Conservation (phyloP, 2,329 filamentous ascomycete genomes). For the Tolypocladium tropicale region DNA sequence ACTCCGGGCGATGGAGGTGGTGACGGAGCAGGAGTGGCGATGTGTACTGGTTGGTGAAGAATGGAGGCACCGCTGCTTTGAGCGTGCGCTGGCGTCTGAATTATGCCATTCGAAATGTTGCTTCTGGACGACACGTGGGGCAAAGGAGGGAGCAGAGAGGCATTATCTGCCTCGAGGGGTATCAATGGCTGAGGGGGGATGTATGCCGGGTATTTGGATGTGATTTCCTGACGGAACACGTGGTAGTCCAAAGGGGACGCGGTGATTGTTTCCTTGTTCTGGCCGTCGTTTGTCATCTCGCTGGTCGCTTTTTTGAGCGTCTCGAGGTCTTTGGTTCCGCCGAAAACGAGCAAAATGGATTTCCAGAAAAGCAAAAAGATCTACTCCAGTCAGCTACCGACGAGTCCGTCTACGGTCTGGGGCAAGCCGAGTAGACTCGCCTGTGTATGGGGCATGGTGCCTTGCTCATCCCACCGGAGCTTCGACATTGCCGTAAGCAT, state of each 20-base stretch:
- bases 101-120: slow-evolving; percentile 50
- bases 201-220: slow-evolving; percentile 95
- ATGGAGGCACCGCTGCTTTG: slow-evolving; percentile 64
- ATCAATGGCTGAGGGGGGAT: slow-evolving; percentile 76
- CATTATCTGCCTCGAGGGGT: slow-evolving; percentile 81
- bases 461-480: slow-evolving; percentile 64
- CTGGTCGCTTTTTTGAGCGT: slow-evolving; percentile 63
- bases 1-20: slow-evolving; percentile 82
- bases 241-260: slow-evolving; percentile 95
- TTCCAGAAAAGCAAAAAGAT: slow-evolving; percentile 88
- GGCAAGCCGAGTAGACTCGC: slow-evolving; percentile 28
- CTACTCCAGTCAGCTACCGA: slow-evolving; percentile 27
- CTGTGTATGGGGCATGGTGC: slow-evolving; percentile 50
- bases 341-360: slow-evolving; percentile 74
- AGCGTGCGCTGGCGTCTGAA: slow-evolving; percentile 42
- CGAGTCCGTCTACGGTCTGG: not conserved
- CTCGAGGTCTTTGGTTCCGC: slow-evolving; percentile 63
- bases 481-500: slow-evolving; percentile 60
- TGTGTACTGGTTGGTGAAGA: slow-evolving; percentile 90
- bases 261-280: slow-evolving; percentile 70
- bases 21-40: slow-evolving; percentile 94
- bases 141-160: slow-evolving; percentile 77
- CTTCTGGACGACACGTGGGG: slow-evolving; percentile 60
- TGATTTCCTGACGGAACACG: slow-evolving; percentile 90
- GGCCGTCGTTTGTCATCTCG: slow-evolving; percentile 47